phyloP scores from a whole-genome alignment of 2,329 filamentous ascomycete genomes.

The Ceratocystis alfenasii region DNA sequence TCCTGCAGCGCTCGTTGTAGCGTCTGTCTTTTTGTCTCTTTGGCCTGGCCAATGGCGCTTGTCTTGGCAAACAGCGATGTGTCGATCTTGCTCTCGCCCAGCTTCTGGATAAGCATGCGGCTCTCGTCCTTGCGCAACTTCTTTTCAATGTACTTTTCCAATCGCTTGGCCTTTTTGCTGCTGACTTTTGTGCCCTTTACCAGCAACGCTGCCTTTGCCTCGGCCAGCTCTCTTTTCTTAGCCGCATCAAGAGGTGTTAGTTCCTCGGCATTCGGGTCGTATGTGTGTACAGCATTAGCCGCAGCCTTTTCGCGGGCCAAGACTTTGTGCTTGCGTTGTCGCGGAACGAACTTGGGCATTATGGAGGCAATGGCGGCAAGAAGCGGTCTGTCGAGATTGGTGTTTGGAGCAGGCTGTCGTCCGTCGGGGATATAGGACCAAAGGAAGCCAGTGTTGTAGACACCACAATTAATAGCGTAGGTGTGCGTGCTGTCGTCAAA shows the following conservation, averaged over 20 bases:
- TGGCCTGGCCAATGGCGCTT: conserved; percentile 59
- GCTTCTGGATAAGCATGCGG: conserved; percentile 66
- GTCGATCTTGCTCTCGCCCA: conserved; percentile 68
- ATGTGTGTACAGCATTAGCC: conserved; percentile 31
- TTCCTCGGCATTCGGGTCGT: conserved; percentile 31
- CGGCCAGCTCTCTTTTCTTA: conserved; percentile 37
- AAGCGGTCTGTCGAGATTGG: too few relatives aligned
- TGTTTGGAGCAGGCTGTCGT: too few relatives aligned
- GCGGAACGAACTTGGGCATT: conserved; percentile 42
- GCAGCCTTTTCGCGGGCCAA: conserved; percentile 49
- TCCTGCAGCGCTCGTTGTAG: conserved; percentile 52
- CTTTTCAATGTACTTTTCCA: conserved; percentile 65
- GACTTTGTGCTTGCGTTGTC: conserved; percentile 56
- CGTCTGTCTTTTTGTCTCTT: conserved; percentile 59
- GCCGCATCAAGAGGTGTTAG: conserved; percentile 31
- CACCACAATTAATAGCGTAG: too few relatives aligned
- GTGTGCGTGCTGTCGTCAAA: not conserved
- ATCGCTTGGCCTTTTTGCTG: conserved; percentile 53
- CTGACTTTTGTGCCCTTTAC: conserved; percentile 47
- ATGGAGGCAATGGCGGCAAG: conserved; percentile 1
- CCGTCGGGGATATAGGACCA: too few relatives aligned
- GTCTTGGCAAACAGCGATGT: conserved; percentile 70
- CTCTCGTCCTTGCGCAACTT: conserved; percentile 95
- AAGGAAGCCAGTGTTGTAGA: too few relatives aligned
- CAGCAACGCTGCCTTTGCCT: conserved; percentile 44